These are phyloP conservation scores for Leishmania amazonensis DNA, from an alignment of 208 protist species.

Conservation along the genomic window DNA sequence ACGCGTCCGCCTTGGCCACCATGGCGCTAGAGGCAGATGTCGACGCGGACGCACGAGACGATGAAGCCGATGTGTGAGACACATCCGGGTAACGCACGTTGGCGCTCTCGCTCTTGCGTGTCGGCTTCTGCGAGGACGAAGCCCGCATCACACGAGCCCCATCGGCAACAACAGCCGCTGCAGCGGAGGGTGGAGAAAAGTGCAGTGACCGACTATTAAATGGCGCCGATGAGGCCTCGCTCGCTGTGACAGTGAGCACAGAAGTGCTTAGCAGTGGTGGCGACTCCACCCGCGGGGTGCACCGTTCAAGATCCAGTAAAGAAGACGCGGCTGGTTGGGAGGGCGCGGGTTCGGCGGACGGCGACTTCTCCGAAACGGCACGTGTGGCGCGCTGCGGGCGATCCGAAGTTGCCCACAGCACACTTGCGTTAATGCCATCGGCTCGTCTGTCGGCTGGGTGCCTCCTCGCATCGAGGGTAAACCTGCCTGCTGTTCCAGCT, in stretches of 20 bases:
- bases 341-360: background rate
- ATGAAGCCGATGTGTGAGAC: background rate
- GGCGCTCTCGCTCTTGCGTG: background rate
- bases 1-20: background rate
- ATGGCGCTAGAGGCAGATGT: background rate
- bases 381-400: background rate
- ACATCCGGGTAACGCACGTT: background rate
- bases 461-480: background rate
- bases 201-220: background rate
- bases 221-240: background rate
- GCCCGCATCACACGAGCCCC: background rate
- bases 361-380: background rate
- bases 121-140: background rate
- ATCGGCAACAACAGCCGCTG: background rate
- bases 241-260: constrained; percentile 13
- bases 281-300: constrained; percentile 9
- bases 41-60: background rate
- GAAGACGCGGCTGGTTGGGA: background rate
- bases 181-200: constrained; percentile 5
- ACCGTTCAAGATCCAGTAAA: constrained; percentile 2
- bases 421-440: background rate
- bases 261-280: constrained; percentile 14
- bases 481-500: background rate
- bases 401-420: background rate
- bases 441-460: background rate